phyloP scores from a whole-genome alignment of 2,329 filamentous ascomycete species.

The Talaromyces sp. region DNA sequence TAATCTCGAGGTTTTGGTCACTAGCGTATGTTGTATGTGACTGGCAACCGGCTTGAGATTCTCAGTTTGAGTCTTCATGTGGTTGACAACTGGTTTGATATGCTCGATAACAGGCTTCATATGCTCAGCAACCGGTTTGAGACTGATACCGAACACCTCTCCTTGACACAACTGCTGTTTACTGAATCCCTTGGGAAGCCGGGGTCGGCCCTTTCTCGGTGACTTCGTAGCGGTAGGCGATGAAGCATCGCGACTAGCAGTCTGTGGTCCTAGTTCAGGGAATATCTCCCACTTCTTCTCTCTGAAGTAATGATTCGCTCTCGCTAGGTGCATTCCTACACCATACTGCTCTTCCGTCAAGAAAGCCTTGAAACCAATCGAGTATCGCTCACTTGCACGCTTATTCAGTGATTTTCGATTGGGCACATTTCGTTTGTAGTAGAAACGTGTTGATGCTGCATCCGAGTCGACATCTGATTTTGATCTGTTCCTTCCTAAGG shows the following conservation, averaged over 20 bases:
- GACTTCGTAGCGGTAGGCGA: background rate
- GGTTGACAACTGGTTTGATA: conserved; percentile 23
- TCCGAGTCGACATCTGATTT: background rate
- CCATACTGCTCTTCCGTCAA: conserved; percentile 29
- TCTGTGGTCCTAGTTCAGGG: conserved; percentile 35
- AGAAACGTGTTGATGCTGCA: background rate
- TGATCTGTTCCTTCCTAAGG: background rate
- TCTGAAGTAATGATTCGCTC: conserved; percentile 37
- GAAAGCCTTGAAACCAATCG: conserved; percentile 22
- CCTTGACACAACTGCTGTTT: background rate
- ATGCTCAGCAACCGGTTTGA: conserved; percentile 35
- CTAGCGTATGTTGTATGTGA: conserved; percentile 33
- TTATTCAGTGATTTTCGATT: conserved; percentile 5
- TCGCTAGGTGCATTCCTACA: conserved; percentile 23
- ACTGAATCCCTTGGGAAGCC: conserved; percentile 23
- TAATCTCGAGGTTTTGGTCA: conserved; percentile 8
- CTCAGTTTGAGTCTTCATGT: background rate
- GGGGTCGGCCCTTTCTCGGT: conserved; percentile 16
- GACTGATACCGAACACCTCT: conserved; percentile 19
- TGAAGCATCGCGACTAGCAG: conserved; percentile 11
- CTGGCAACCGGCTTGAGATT: conserved; percentile 35
- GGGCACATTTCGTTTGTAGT: background rate
- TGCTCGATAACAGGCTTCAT: conserved; percentile 30
- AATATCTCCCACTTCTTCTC: conserved; percentile 44
- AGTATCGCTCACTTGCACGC: conserved; percentile 3